Evolutionary conservation across 2,329 filamentous ascomycete genomes (phyloP).

Genomic region (Mycosphaerella arachidis): DNA sequence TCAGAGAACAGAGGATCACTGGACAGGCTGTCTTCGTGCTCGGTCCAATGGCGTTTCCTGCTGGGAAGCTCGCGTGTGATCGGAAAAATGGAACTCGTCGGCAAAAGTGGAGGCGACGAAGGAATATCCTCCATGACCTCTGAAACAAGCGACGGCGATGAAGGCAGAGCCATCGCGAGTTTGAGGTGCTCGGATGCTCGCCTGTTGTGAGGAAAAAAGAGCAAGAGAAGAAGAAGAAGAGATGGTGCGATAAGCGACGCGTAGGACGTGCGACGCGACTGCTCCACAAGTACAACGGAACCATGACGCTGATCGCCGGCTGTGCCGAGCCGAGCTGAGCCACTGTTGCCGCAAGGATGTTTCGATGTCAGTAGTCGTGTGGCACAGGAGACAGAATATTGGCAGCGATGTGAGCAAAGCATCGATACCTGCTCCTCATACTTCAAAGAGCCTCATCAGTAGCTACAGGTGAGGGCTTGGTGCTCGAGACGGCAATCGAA

Average conservation of each 20-base stretch:
- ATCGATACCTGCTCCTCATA: neutral
- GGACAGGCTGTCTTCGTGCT: slow-evolving; percentile 43
- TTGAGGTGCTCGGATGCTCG: slow-evolving; percentile 22
- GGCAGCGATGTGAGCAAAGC: neutral
- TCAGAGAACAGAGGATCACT: slow-evolving; percentile 73
- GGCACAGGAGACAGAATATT: neutral
- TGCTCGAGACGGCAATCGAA: neutral
- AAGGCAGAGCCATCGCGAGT: slow-evolving; percentile 30
- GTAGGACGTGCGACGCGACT: neutral
- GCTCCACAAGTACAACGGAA: neutral
- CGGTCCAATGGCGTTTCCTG: slow-evolving; percentile 31
- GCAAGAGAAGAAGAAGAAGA: slow-evolving; percentile 1
- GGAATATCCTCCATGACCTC: slow-evolving; percentile 17
- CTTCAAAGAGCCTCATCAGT: neutral
- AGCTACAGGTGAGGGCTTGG: neutral
- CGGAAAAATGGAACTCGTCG: slow-evolving; percentile 13
- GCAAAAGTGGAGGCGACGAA: slow-evolving; percentile 19
- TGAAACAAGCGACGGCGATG: slow-evolving; percentile 29
- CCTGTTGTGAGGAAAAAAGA: slow-evolving; percentile 9
- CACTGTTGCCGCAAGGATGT: neutral
- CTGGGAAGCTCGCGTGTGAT: neutral
- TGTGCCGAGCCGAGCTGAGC: neutral
- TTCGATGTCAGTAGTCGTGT: neutral
- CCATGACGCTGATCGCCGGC: neutral
- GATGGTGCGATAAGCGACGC: neutral